These are phyloP conservation scores for Patellifolia procumbens DNA, from an alignment of 179 eudicot genomes.

Conservation along the genomic window DNA sequence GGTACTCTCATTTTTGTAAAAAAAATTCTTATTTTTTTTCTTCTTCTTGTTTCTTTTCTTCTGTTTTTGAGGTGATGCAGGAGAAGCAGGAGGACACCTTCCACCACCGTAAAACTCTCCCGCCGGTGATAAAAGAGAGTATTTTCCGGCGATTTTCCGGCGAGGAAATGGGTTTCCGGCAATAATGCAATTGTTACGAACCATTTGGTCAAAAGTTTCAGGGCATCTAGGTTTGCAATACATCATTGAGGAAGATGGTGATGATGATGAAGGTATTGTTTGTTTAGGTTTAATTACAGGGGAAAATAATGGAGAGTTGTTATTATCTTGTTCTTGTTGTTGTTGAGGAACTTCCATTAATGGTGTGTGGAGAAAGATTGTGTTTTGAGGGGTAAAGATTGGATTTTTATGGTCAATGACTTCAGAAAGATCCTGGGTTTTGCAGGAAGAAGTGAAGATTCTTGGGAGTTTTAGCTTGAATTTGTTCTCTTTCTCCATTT, in stretches of 20 bases:
- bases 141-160: conserved; percentile 34
- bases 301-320: conserved; percentile 7
- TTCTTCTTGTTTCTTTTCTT: conserved; percentile 12
- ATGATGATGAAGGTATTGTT: conserved; percentile 6
- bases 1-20: conserved; percentile 12
- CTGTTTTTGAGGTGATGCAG: conserved; percentile 30
- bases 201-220: conserved; percentile 39
- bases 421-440: conserved; percentile 35
- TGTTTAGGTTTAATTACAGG: conserved; percentile 26
- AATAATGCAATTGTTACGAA: conserved; percentile 32
- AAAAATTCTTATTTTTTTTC: neutral
- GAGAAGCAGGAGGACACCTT: conserved; percentile 39
- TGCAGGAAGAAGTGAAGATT: conserved; percentile 40
- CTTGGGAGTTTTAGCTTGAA: conserved; percentile 32
- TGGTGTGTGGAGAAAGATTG: conserved; percentile 23
- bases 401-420: conserved; percentile 35
- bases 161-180: conserved; percentile 22
- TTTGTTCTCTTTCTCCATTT: conserved; percentile 32
- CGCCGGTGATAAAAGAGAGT: conserved; percentile 24
- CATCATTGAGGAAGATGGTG: conserved; percentile 22
- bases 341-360: conserved; percentile 10
- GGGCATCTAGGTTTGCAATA: conserved; percentile 43
- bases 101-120: conserved; percentile 30
- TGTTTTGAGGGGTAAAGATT: conserved; percentile 27
- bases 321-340: conserved; percentile 10